Conservation (phyloP, 1,284 basidiomycete genomes). For the Cystobasidium slooffiae region DNA sequence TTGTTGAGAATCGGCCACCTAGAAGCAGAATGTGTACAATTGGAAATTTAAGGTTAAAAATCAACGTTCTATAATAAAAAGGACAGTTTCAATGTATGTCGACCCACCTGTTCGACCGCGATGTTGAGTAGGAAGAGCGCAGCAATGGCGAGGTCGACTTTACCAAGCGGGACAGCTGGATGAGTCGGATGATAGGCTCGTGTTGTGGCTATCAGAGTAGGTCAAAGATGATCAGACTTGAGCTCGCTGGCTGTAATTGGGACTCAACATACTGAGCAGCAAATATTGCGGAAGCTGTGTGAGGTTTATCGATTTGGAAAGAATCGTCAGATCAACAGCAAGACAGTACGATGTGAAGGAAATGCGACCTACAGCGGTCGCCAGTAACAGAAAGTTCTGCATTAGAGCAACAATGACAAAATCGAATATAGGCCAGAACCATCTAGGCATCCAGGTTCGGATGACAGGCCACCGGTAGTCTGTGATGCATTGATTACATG, state of each 20-base stretch:
- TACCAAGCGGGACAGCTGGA: conserved; percentile 59
- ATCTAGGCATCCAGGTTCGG: conserved; percentile 67
- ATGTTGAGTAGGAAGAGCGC: conserved; percentile 66
- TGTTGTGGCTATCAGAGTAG: conserved; percentile 58
- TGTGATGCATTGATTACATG: conserved; percentile 63
- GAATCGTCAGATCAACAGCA: background rate
- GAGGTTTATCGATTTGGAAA: background rate
- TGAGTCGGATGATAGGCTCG: conserved; percentile 48
- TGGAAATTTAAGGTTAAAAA: background rate
- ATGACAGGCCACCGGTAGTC: conserved; percentile 90
- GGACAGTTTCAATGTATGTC: background rate
- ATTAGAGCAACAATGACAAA: conserved; percentile 76
- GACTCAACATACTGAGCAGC: conserved; percentile 61
- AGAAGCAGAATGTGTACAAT: background rate
- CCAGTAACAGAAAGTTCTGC: conserved; percentile 79
- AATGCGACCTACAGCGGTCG: conserved; percentile 51
- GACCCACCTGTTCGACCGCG: conserved; percentile 66
- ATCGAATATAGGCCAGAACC: conserved; percentile 70
- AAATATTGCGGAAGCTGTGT: conserved; percentile 52
- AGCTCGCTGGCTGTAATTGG: conserved; percentile 38
- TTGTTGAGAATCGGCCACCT: conserved; percentile 84
- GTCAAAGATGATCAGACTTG: conserved; percentile 61
- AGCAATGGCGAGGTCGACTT: conserved; percentile 71
- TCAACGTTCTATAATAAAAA: no score
- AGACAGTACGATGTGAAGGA: background rate